Conservation (phyloP, 345 rosid genomes). For the Pseudoturritis turrita region DNA sequence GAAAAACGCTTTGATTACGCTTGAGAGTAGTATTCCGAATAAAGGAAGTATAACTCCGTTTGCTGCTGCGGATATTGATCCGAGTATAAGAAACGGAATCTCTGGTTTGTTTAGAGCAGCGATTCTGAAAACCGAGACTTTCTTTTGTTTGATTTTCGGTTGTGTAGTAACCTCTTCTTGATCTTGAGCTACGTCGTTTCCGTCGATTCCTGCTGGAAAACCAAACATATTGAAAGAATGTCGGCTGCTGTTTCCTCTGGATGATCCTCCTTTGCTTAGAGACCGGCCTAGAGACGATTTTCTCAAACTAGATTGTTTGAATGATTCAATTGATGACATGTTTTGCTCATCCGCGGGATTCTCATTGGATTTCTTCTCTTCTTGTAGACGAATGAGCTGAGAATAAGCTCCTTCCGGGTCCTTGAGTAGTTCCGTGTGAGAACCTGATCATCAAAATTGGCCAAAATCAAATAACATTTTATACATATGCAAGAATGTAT, state of each 20-base stretch:
- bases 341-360: slow-evolving; percentile 38
- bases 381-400: slow-evolving; percentile 74
- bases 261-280: slow-evolving; percentile 46
- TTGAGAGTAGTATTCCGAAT: slow-evolving; percentile 53
- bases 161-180: slow-evolving; percentile 22
- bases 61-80: slow-evolving; percentile 46
- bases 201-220: slow-evolving; percentile 38
- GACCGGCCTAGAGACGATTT: slow-evolving; percentile 35
- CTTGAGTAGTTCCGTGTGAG: slow-evolving; percentile 57
- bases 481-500: neutral
- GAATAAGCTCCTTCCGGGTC: slow-evolving; percentile 87
- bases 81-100: slow-evolving; percentile 52
- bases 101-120: slow-evolving; percentile 82
- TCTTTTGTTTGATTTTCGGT: slow-evolving; percentile 11
- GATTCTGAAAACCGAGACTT: slow-evolving; percentile 54
- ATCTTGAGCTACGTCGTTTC: slow-evolving; percentile 34
- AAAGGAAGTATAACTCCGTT: slow-evolving; percentile 60
- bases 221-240: slow-evolving; percentile 58
- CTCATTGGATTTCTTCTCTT: slow-evolving; percentile 42
- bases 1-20: slow-evolving; percentile 47
- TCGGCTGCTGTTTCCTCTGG: slow-evolving; percentile 55
- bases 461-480: neutral
- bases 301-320: slow-evolving; percentile 42
- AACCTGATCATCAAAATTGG: slow-evolving; percentile 33
- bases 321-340: slow-evolving; percentile 24